These are phyloP conservation scores for Debaryomyces coudertii DNA, from an alignment of 1,139 yeast species.

Conservation along the genomic window DNA sequence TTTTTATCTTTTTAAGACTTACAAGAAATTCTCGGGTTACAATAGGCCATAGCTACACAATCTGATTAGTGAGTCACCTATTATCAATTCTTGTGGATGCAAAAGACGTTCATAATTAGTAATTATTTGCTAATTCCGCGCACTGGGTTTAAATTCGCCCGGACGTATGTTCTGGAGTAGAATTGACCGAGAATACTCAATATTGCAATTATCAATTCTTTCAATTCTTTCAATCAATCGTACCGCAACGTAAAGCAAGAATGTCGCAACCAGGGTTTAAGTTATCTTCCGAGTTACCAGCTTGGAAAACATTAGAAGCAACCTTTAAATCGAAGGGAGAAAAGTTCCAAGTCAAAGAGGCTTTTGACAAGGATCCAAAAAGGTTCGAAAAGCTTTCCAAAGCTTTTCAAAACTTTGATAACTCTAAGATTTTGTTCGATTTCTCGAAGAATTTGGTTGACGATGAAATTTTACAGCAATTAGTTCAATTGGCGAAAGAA, in stretches of 20 bases:
- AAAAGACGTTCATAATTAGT: neutral
- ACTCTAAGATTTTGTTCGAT: constrained; percentile 86
- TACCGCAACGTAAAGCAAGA: constrained; percentile 7
- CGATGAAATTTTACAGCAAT: constrained; percentile 71
- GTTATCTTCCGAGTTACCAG: constrained; percentile 73
- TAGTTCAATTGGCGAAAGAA: constrained; percentile 83
- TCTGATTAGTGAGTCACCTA: too few species aligned
- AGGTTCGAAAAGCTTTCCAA: constrained; percentile 78
- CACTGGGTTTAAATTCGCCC: neutral
- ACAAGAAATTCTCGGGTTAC: too few species aligned
- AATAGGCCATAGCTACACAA: neutral
- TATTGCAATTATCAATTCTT: neutral
- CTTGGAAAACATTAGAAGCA: constrained; percentile 79
- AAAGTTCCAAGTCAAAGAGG: constrained; percentile 71
- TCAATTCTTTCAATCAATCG: constrained; percentile 2
- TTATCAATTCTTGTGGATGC: neutral
- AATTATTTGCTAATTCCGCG: constrained; percentile 1
- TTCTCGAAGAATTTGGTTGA: constrained; percentile 92
- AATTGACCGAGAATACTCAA: constrained; percentile 8
- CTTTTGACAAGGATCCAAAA: constrained; percentile 70
- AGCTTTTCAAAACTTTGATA: constrained; percentile 81
- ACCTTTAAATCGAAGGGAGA: constrained; percentile 70
- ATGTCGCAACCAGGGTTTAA: constrained; percentile 55
- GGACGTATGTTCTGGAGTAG: constrained; percentile 7
- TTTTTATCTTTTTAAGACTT: too few species aligned